Percentiles rank a stretch among this genome's conserved stretches.
These are phyloP conservation scores for Dactylella cylindrospora DNA, from an alignment of 2,329 filamentous ascomycete genomes.

Conservation along the genomic window DNA sequence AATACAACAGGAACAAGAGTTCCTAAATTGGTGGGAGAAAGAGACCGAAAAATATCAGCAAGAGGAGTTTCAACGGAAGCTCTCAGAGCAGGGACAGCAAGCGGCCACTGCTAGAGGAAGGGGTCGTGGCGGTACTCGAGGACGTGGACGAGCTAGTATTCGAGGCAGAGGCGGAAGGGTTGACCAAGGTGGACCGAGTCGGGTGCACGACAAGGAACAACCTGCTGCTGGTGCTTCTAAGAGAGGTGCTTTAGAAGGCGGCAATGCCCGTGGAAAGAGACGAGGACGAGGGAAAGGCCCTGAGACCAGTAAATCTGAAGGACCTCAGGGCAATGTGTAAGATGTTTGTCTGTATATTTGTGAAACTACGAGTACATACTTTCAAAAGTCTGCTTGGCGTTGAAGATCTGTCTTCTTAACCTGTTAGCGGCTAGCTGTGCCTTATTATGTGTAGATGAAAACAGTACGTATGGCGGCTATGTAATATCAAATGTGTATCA, in stretches of 20 bases:
- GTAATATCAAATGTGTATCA: not conserved
- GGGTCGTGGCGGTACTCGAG: slow-evolving; percentile 13
- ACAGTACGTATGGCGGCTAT: too few species aligned
- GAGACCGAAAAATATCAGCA: slow-evolving; percentile 64
- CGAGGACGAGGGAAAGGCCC: slow-evolving; percentile 21
- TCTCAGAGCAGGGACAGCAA: slow-evolving; percentile 20
- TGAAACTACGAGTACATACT: slow-evolving; percentile 1
- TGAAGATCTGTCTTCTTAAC: not conserved
- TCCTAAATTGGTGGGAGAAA: slow-evolving; percentile 94
- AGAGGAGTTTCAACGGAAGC: slow-evolving; percentile 13
- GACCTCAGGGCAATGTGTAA: slow-evolving; percentile 6
- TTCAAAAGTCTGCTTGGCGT: not conserved
- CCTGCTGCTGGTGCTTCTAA: not conserved
- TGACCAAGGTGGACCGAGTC: not conserved
- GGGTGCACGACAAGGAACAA: not conserved
- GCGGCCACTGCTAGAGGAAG: slow-evolving; percentile 6
- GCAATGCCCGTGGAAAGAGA: slow-evolving; percentile 22
- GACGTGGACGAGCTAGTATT: not conserved
- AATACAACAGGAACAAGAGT: slow-evolving; percentile 95
- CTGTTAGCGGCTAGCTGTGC: not conserved
- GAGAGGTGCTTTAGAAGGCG: slow-evolving; percentile 1
- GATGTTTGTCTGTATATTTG: slow-evolving; percentile 18
- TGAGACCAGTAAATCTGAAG: slow-evolving; percentile 5
- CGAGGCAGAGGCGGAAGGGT: slow-evolving; percentile 16
- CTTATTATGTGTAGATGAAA: too few species aligned